Evolutionary conservation across 306 rosid species (phyloP), one percentile per base, ranked within the genome.

Genomic region (Begonia loranthoides): DNA sequence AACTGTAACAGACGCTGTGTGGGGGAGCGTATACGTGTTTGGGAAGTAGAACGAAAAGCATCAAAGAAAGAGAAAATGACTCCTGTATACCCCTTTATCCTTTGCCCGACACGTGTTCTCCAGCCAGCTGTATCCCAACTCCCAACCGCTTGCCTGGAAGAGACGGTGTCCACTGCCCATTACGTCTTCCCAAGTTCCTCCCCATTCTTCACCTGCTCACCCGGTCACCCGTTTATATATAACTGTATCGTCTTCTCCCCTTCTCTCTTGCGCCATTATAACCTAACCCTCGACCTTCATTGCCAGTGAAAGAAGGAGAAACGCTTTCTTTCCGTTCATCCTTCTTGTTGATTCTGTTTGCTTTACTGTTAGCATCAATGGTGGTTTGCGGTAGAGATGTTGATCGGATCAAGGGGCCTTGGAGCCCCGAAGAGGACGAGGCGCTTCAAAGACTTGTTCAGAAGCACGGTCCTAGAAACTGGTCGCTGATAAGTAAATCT

Each of bases 341-440:
- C 11, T 36, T 17, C 48, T 5, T 2, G 13, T 13, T 15, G 17
- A 10, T 4, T 41, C 28, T 22, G 5, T 13, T 53, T 19, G 22
- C 22, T 16, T 54, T 33, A 9, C 34, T 34, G 16, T 6, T 46
- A 33, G 13, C 48, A 12, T 24, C 50, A 48, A 38, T 78, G 59
- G 62, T 73, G 2, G 15, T 59, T 0, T 59, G 34, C 36, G 62
- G 77, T 12, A 79, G 57, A 34, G 85, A 82, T 9, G 83, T 86
- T 87, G 99, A 86, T 66, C 87, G 95, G 77, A 83, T 92, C 78
- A 86, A 83, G 50, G 99, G 99, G 5, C 96, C 96, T 3, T 90
- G 99, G 99, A 83, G 93, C 52, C 96, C 93, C 0, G 96, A 90
- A 50, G 99, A 90, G n/a, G 99, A 90, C 52, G 87, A 78, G 5